Evolutionary conservation across 345 rosid genomes (phyloP).

Genomic region (Aquilaria malaccensis): DNA sequence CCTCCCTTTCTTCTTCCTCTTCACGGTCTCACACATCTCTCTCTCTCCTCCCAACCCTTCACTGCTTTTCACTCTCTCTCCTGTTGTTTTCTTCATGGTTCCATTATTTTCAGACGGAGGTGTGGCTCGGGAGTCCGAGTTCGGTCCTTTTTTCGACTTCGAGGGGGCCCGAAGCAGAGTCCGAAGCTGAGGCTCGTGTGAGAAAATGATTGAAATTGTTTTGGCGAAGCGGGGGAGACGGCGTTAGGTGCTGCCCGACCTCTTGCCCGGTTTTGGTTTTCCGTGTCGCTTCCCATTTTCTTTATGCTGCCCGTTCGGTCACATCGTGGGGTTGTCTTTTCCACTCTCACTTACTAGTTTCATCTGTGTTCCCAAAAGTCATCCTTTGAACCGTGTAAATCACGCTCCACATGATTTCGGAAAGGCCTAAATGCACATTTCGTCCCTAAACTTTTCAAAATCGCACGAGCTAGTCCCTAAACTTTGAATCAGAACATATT

Average conservation of each 20-base stretch:
- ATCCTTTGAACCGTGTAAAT: no score
- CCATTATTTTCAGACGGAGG: slow-evolving; percentile 17
- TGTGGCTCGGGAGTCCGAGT: slow-evolving; percentile 23
- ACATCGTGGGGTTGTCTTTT: not conserved
- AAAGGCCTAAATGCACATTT: no score
- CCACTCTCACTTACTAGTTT: not conserved
- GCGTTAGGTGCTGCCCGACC: slow-evolving; percentile 41
- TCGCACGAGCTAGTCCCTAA: no score
- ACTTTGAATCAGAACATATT: no score
- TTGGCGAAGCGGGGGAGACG: slow-evolving; percentile 28
- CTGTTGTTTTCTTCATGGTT: slow-evolving; percentile 19
- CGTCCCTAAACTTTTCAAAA: no score
- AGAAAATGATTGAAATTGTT: slow-evolving; percentile 30
- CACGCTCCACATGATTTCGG: no score
- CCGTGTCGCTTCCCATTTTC: slow-evolving; percentile 7
- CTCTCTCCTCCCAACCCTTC: slow-evolving; percentile 17
- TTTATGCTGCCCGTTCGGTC: slow-evolving; percentile 12
- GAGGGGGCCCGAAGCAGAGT: slow-evolving; percentile 29
- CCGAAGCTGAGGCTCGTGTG: slow-evolving; percentile 37
- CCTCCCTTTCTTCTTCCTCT: slow-evolving; percentile 93
- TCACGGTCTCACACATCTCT: slow-evolving; percentile 84
- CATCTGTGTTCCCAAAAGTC: no score
- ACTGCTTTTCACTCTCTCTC: slow-evolving; percentile 18
- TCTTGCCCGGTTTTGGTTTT: slow-evolving; percentile 28
- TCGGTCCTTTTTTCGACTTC: slow-evolving; percentile 2